Conservation (phyloP, 2,329 filamentous ascomycete genomes). For the Zymoseptoria brevis region DNA sequence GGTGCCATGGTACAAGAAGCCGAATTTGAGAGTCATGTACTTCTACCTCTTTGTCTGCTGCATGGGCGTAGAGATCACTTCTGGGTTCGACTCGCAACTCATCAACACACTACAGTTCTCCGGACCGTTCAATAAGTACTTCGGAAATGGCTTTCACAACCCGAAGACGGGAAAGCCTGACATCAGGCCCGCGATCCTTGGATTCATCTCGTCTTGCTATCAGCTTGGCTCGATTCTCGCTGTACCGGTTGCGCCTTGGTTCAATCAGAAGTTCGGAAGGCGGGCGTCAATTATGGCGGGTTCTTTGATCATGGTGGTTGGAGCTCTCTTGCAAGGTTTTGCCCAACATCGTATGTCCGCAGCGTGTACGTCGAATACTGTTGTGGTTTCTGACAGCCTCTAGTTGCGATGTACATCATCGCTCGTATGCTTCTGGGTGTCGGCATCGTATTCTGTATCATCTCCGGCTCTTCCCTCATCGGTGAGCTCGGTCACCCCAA, state of each 20-base stretch:
- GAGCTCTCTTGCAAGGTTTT: constrained; percentile 50
- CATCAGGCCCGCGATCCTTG: constrained; percentile 37
- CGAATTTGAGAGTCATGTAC: constrained; percentile 50
- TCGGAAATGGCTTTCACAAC: constrained; percentile 31
- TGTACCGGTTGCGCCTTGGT: constrained; percentile 49
- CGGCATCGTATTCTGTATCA: constrained; percentile 51
- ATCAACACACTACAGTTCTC: constrained; percentile 18
- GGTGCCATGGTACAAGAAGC: constrained; percentile 50
- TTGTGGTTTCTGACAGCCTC: neutral
- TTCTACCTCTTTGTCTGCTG: constrained; percentile 52
- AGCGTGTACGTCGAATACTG: neutral
- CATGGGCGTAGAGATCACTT: constrained; percentile 56
- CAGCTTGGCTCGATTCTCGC: constrained; percentile 52
- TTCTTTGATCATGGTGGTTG: constrained; percentile 47
- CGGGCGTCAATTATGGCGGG: constrained; percentile 51
- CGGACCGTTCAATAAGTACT: constrained; percentile 25
- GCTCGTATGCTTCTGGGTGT: constrained; percentile 53
- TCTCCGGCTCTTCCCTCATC: constrained; percentile 10
- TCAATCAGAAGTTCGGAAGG: constrained; percentile 50
- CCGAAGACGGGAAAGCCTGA: neutral
- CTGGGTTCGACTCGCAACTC: constrained; percentile 50
- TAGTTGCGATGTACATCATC: constrained; percentile 50
- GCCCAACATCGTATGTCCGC: constrained; percentile 27
- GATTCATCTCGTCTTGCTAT: constrained; percentile 53
- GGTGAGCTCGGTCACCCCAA: constrained; percentile 15